Base-by-base conservation (phyloP, 495 filamentous ascomycete species). In the Penicillium pulvis region DNA sequence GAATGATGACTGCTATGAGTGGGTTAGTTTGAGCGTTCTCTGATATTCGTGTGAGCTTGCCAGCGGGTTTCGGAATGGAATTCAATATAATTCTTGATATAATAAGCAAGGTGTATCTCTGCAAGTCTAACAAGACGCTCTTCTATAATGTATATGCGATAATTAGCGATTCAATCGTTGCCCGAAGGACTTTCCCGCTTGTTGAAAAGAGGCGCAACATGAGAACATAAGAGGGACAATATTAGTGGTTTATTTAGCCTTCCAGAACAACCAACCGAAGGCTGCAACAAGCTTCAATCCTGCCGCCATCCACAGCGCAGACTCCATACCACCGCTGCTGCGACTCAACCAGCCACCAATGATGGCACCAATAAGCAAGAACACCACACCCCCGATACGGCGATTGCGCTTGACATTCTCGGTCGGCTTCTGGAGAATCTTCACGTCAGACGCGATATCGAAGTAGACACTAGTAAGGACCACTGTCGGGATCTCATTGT, bases 391-490 rank as follows among this genome's bases (percentile, higher is more conserved):
- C 0, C 78, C 78, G 6, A 85, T 64, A 23, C 89, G 76, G 24
- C 87, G 71, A 68, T 90, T 87, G 36, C 87, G 77, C 74, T 89
- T 89, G 1, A 77, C 77, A 59, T 89, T 90, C 53, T 77, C 64
- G 41, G 63, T 71, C 8, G 78, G 71, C 26, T 71, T 70, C 5
- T 67, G 74, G 0, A 79, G 55, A 11, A 88, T 62, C 31, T 76
- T 71, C n/a, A 83, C 81, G 57, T 89, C 83, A 17, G 82, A 83
- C 7, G 83, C 79, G 52, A 91, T 70, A 61, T 90, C 88, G 63
- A 84, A 88, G 57, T 90, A 85, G 20, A 90, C 77, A 55, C 81
- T 87, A 5, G 89, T 91, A 63, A 91, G 70, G 11, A 92, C 89
- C 30, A 87, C 87, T 2, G 86, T 88, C 12, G 89, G 89, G 42